These are phyloP conservation scores for Aspergillus sp. DNA, from an alignment of 2,329 filamentous ascomycete genomes.

Conservation along the genomic window DNA sequence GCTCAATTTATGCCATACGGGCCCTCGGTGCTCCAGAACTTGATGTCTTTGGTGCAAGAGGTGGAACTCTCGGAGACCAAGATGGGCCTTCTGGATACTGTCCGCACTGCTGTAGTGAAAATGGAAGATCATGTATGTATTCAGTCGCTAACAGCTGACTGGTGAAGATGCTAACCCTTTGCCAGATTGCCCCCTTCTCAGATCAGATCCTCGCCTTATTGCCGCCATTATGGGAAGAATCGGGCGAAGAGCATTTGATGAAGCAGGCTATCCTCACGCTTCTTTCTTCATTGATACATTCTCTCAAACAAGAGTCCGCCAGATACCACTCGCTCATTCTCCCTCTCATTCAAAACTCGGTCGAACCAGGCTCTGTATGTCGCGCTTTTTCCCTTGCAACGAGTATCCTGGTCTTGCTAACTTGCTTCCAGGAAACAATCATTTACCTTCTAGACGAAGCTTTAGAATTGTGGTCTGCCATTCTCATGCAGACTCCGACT, in stretches of 20 bases:
- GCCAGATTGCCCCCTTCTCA: slow-evolving; percentile 61
- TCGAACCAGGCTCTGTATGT: slow-evolving; percentile 69
- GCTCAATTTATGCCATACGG: slow-evolving; percentile 76
- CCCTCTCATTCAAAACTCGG: slow-evolving; percentile 77
- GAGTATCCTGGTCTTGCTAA: slow-evolving; percentile 2
- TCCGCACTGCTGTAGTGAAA: slow-evolving; percentile 75
- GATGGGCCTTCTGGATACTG: slow-evolving; percentile 83
- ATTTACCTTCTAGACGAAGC: slow-evolving; percentile 89
- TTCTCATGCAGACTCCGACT: slow-evolving; percentile 65
- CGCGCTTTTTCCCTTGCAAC: background rate
- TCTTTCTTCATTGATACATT: slow-evolving; percentile 78
- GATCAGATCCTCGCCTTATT: slow-evolving; percentile 80
- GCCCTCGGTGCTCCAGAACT: slow-evolving; percentile 66
- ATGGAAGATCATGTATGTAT: slow-evolving; percentile 68
- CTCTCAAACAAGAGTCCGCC: slow-evolving; percentile 75
- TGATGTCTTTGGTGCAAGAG: slow-evolving; percentile 76
- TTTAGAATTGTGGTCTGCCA: slow-evolving; percentile 80
- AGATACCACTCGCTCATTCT: slow-evolving; percentile 78
- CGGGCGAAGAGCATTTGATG: slow-evolving; percentile 84
- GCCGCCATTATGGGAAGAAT: slow-evolving; percentile 79
- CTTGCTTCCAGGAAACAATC: slow-evolving; percentile 54
- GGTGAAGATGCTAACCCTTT: slow-evolving; percentile 4
- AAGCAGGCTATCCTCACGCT: slow-evolving; percentile 91
- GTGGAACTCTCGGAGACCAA: slow-evolving; percentile 85
- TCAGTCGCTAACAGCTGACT: background rate